A percentile compares a stretch with the other conserved stretches of the same genome.
These are phyloP conservation scores for Gleditsia sinensis DNA, from an alignment of 306 rosid species.

Conservation along the genomic window DNA sequence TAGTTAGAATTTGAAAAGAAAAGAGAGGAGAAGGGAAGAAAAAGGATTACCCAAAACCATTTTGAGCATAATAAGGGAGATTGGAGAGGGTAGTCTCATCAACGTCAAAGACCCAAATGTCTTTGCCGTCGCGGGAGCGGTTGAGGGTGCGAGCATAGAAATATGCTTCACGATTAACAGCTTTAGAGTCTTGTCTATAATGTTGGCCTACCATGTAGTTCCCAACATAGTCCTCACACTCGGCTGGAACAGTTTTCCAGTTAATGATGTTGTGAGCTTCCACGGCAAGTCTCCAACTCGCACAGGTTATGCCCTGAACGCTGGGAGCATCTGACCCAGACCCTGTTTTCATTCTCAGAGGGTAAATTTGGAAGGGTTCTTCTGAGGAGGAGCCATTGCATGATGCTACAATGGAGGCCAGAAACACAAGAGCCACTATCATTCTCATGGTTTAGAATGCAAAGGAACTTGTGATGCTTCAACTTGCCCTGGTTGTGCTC, in stretches of 20 bases:
- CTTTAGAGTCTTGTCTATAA: slow-evolving; percentile 51
- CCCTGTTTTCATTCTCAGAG: slow-evolving; percentile 37
- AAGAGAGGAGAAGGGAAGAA: neutral
- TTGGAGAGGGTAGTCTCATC: slow-evolving; percentile 67
- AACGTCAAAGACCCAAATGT: slow-evolving; percentile 52
- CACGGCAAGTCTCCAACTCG: slow-evolving; percentile 66
- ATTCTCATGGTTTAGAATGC: too few species aligned
- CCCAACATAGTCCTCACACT: slow-evolving; percentile 49
- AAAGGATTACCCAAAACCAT: neutral
- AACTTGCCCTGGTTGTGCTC: too few species aligned
- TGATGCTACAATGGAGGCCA: too few species aligned
- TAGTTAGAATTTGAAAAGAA: neutral
- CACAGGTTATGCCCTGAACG: slow-evolving; percentile 35
- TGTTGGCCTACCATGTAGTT: slow-evolving; percentile 50
- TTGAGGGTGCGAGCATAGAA: slow-evolving; percentile 26
- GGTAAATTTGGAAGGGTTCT: slow-evolving; percentile 34
- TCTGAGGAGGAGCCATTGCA: too few species aligned
- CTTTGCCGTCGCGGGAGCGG: slow-evolving; percentile 26
- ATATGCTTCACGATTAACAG: slow-evolving; percentile 33
- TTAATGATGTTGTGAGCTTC: slow-evolving; percentile 53
- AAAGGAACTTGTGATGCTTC: too few species aligned
- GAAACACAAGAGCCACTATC: too few species aligned
- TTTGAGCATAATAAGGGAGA: slow-evolving; percentile 44
- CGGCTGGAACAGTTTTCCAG: slow-evolving; percentile 43
- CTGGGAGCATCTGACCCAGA: neutral